Conservation (phyloP, 148 eudicot genomes). For the Drosera capensis region DNA sequence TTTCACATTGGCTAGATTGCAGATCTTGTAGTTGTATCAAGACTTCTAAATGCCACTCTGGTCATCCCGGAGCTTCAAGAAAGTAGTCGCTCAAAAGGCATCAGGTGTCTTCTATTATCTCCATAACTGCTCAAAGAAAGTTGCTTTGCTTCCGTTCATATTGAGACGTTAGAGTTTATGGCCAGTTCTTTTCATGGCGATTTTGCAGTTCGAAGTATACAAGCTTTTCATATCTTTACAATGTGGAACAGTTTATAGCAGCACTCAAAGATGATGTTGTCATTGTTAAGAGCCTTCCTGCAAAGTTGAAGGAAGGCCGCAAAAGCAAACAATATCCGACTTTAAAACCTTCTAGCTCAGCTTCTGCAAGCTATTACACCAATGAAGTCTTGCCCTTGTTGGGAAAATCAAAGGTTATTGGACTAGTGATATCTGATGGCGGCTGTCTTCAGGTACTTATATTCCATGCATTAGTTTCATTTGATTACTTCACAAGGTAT, state of each 20-base stretch:
- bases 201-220: slow-evolving; percentile 66
- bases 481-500: too few relatives aligned
- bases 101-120: slow-evolving; percentile 41
- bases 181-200: slow-evolving; percentile 6
- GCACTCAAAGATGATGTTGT: slow-evolving; percentile 64
- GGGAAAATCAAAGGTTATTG: slow-evolving; percentile 63
- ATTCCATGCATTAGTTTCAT: too few relatives aligned
- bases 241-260: slow-evolving; percentile 71
- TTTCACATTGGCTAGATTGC: slow-evolving; percentile 51
- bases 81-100: slow-evolving; percentile 60
- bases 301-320: slow-evolving; percentile 55
- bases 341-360: slow-evolving; percentile 57
- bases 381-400: slow-evolving; percentile 60
- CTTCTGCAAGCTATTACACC: slow-evolving; percentile 53
- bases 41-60: slow-evolving; percentile 92
- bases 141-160: too few relatives aligned
- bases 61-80: slow-evolving; percentile 94
- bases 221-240: slow-evolving; percentile 80
- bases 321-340: slow-evolving; percentile 48
- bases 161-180: slow-evolving; percentile 5
- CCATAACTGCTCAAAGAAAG: too few relatives aligned
- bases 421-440: slow-evolving; percentile 66
- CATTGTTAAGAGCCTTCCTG: slow-evolving; percentile 57
- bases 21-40: slow-evolving; percentile 78
- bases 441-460: slow-evolving; percentile 75